A percentile compares a stretch with the other conserved stretches of the same genome.
Conservation (phyloP, 148 eudicot genomes). For the Persicaria tinctoria region DNA sequence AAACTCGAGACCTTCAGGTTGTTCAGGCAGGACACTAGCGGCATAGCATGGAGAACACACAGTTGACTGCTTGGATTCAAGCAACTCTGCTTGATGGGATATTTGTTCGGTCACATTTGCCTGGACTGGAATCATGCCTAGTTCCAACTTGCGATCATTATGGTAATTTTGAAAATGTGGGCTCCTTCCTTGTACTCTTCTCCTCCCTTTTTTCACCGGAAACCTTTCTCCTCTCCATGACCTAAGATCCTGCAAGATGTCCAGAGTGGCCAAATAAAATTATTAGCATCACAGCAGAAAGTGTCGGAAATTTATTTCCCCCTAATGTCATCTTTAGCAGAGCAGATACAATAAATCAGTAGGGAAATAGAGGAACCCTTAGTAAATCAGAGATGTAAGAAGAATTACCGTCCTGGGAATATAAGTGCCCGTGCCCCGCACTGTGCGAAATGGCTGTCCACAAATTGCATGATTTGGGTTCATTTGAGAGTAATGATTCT, state of each 20-base stretch:
- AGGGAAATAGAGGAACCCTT: background rate
- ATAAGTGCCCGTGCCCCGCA: constrained; percentile 14
- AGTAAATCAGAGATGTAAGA: background rate
- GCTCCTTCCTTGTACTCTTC: background rate
- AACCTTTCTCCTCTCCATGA: background rate
- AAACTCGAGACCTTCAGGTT: background rate
- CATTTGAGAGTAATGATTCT: background rate
- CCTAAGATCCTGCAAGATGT: constrained; percentile 9
- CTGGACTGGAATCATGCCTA: background rate
- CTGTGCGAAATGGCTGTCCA: background rate
- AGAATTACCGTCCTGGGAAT: constrained; percentile 11
- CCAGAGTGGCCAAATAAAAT: background rate
- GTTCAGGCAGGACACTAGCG: background rate
- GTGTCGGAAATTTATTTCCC: background rate
- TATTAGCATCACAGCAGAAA: background rate
- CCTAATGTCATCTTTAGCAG: background rate
- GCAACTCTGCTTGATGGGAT: background rate
- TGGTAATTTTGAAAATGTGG: constrained; percentile 7
- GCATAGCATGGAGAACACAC: background rate
- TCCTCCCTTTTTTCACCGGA: constrained; percentile 1
- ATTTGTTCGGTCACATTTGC: background rate
- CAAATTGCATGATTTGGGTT: background rate
- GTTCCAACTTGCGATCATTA: background rate
- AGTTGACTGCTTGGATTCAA: background rate
- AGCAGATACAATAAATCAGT: background rate